phyloP scores from a whole-genome alignment of 768 basidiomycete species.

The Boletus reticulatus region DNA sequence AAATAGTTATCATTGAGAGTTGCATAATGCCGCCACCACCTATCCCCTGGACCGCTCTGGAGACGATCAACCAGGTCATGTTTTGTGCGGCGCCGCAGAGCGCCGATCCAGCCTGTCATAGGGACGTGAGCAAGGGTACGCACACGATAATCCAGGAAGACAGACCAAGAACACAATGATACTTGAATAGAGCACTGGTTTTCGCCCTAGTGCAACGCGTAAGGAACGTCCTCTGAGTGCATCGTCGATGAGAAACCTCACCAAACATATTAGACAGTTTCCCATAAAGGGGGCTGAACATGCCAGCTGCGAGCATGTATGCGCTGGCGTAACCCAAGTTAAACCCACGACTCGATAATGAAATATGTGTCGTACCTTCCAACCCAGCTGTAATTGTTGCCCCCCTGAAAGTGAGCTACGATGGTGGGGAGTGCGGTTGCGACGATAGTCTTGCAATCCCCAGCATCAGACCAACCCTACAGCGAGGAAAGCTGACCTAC shows the following conservation, averaged over 20 bases:
- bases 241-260: background rate
- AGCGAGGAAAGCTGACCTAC: constrained; percentile 26
- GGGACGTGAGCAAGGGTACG: no score
- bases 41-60: constrained; percentile 77
- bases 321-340: constrained; percentile 40
- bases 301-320: constrained; percentile 67
- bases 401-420: constrained; percentile 58
- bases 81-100: constrained; percentile 77
- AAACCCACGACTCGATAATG: background rate
- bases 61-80: constrained; percentile 74
- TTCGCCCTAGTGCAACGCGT: constrained; percentile 44
- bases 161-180: constrained; percentile 58
- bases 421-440: constrained; percentile 73
- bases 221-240: background rate
- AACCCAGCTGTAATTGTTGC: constrained; percentile 66
- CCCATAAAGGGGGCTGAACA: constrained; percentile 70
- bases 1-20: constrained; percentile 71
- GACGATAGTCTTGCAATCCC: constrained; percentile 49
- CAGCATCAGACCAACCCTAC: background rate
- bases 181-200: constrained; percentile 62
- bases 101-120: constrained; percentile 63
- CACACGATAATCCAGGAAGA: background rate
- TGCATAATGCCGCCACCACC: constrained; percentile 80
- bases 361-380: constrained; percentile 27
- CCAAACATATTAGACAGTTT: constrained; percentile 64